Evolutionary conservation across 78 protist species (phyloP).

Genomic region (Reticulomyxa filosa): DNA sequence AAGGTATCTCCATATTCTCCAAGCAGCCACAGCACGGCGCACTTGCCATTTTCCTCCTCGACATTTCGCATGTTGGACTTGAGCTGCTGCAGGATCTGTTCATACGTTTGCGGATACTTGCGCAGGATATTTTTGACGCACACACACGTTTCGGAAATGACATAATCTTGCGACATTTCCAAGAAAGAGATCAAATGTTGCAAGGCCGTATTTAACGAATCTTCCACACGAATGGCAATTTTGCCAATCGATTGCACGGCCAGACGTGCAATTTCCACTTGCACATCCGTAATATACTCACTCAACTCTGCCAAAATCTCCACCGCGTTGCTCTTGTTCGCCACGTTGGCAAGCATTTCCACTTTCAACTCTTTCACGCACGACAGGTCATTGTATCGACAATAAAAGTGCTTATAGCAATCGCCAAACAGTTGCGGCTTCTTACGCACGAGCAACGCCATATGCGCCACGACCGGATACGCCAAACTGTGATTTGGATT

Average conservation of each 20-base stretch:
- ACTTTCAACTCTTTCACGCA: slow-evolving; percentile 51
- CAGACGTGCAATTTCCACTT: too few species aligned
- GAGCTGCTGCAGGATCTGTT: background rate
- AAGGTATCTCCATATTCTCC: slow-evolving; percentile 31
- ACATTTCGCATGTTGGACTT: background rate
- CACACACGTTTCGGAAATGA: slow-evolving; percentile 6
- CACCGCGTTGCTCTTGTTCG: background rate
- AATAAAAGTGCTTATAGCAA: slow-evolving; percentile 17
- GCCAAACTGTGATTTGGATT: slow-evolving; percentile 23
- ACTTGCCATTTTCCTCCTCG: slow-evolving; percentile 7
- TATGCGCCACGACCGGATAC: slow-evolving; percentile 44
- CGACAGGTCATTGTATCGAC: slow-evolving; percentile 37
- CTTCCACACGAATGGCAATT: slow-evolving; percentile 11
- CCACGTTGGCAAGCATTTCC: slow-evolving; percentile 31
- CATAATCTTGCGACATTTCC: slow-evolving; percentile 3
- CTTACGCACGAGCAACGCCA: slow-evolving; percentile 33
- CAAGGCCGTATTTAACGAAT: too few species aligned
- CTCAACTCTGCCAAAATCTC: slow-evolving; percentile 51
- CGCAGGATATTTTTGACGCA: slow-evolving; percentile 24
- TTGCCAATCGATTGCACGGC: slow-evolving; percentile 15
- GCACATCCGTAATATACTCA: slow-evolving; percentile 34
- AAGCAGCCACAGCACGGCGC: slow-evolving; percentile 56
- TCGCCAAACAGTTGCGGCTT: slow-evolving; percentile 33
- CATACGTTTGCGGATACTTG: background rate
- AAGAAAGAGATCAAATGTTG: slow-evolving; percentile 6